Base-by-base conservation (phyloP, 2,329 filamentous ascomycete species). In the Aspergillus intermedius region DNA sequence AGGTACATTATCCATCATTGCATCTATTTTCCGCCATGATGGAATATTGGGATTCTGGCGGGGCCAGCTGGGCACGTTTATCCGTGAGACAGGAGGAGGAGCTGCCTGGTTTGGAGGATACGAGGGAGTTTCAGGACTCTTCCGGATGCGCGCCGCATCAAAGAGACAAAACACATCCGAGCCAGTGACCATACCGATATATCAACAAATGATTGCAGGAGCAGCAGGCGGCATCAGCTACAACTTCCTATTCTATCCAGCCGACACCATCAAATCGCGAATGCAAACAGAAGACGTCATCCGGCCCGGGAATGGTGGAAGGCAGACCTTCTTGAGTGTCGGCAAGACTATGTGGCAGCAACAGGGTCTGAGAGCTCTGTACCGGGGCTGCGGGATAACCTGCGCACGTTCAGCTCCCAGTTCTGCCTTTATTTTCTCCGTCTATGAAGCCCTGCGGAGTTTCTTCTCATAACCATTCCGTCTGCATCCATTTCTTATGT, bases 381-480 rank as follows among this genome's bases (percentile, higher is more conserved):
- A 98, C 67, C 83, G 91, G 46, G 93, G 93, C 3, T 98, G 93
- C 61, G 93, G 93, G 28, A 93, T 98, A 56, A 98, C 93, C 0
- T 89, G 93, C 42, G 76, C 84, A 28, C 81, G 93, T 52, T 87
- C 90, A 32, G 91, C 90, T 28, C 93, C 93, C 2, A 96, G 91
- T 68, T 96, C 91, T n/a, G 93, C 93, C 6, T 90, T 97, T 63
- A 98, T 98, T 52, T 98, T 98, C 63, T 91, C 93, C 53, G 83
- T 97, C 52, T 97, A 91, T 65, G 93, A 97, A 70, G 86, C 84
- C 12, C 69, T 98, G 67, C 90, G 90, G 73, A 78, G 76, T 54
- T 74, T 82, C 57, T 78, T 93, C 61, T 67, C 65, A 54, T 75
- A 49, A 60, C 35, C 25, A 1, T 12, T 30, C 10, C 25, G 25